Conservation (phyloP, 306 rosid genomes). For the Alnus glutinosa region DNA sequence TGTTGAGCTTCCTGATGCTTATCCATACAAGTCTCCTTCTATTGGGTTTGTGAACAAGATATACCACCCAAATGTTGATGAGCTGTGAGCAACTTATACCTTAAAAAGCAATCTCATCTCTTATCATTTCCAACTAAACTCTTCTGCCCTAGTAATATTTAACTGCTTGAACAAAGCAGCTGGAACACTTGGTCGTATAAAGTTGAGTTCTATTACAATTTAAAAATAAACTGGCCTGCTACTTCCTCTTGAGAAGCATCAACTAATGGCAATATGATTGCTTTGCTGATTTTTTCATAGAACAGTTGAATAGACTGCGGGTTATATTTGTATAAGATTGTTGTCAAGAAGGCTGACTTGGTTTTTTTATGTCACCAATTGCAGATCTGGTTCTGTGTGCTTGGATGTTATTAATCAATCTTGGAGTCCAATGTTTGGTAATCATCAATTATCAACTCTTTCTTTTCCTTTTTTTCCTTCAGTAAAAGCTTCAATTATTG, state of each 20-base stretch:
- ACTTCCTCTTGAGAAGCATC: constrained; percentile 10
- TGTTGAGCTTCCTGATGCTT: constrained; percentile 98
- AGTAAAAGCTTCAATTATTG: constrained; percentile 21
- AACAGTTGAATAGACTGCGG: background rate
- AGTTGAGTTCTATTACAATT: background rate
- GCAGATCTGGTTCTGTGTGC: constrained; percentile 99
- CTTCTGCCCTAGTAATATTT: background rate
- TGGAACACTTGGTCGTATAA: background rate
- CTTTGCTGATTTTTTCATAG: background rate
- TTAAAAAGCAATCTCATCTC: constrained; percentile 13
- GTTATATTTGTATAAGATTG: constrained; percentile 4
- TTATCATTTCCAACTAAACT: background rate
- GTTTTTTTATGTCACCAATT: constrained; percentile 32
- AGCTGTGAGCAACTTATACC: constrained; percentile 67
- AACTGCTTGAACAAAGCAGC: background rate
- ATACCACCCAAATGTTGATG: constrained; percentile 97
- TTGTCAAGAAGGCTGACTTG: constrained; percentile 30
- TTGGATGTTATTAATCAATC: constrained; percentile 97
- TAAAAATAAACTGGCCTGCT: background rate
- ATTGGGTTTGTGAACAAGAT: constrained; percentile 96
- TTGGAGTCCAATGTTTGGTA: constrained; percentile 99
- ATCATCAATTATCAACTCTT: constrained; percentile 55
- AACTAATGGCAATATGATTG: constrained; percentile 14
- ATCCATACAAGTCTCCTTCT: constrained; percentile 97
- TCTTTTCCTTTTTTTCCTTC: constrained; percentile 56